Base-by-base conservation (phyloP, 1,139 yeast species). In the Candida sojae region DNA sequence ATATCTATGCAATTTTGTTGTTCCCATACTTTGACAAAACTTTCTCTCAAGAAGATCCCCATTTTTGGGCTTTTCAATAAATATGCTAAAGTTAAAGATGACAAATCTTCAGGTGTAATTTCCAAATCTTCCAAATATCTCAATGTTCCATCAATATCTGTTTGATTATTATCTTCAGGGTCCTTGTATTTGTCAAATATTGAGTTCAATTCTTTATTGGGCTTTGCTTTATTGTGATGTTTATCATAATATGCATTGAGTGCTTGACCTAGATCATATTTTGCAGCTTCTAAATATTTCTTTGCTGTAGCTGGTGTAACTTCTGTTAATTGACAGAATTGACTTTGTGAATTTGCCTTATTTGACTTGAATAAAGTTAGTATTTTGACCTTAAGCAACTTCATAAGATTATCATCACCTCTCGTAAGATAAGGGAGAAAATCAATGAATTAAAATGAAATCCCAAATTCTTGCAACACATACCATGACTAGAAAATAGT, bases 111-210 rank as follows among this genome's bases (percentile, higher is more conserved):
- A 0, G 92, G 85, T 13, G 82, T 83, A 41, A 86, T 73, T 0
- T 79, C 82, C 45, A 92, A 67, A 58, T 86, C 96, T 8, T 72
- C 75, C 39, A 90, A 70, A 57, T 85, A 88, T 40, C 62, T 57
- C 21, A 92, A 67, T 0, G 97, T 86, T 0, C 97, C 97, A 50
- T 89, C 93, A 28, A 87, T 76, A 33, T 84, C 93, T 32, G 74
- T 75, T 46, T 80, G 54, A 7, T 56, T 57, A 2, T 54, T 53
- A 23, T 63, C 57, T 2, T 52, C 48, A 1, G 64, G 52, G 49
- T 76, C 77, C 39, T 59, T 57, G 50, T 71, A 72, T 46, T 60
- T 55, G 29, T 69, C 62, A 51, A 59, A 75, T n/a, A 68, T 37
- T 5, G 49, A 43, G 32, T 54, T 53, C 40, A 75, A 56, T 26